Percentiles rank a stretch among this genome's conserved stretches.
phyloP scores from a whole-genome alignment of 164 flowering plant species.

The Dillenia turbinata region DNA sequence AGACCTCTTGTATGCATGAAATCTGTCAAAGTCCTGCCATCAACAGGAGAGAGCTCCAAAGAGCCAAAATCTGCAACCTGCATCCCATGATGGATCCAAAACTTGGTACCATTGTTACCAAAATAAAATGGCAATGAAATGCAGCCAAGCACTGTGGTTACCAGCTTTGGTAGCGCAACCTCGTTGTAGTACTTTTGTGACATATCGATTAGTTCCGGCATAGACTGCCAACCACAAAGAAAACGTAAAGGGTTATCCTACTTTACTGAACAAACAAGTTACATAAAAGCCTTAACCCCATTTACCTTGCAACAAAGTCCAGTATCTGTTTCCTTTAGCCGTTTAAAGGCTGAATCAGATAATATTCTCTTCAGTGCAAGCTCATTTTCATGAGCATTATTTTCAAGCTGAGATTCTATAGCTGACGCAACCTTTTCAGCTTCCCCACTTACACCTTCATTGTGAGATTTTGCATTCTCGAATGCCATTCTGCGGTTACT shows the following conservation, averaged over 20 bases:
- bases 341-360: conserved; percentile 70
- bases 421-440: conserved; percentile 33
- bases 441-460: conserved; percentile 27
- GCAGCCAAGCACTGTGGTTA: conserved; percentile 21
- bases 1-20: conserved; percentile 99
- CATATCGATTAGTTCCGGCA: conserved; percentile 68
- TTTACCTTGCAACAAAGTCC: conserved; percentile 89
- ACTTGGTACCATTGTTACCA: neutral
- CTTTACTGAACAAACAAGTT: conserved; percentile 1
- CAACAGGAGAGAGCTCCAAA: conserved; percentile 97
- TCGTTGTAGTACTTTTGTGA: conserved; percentile 89
- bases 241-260: conserved; percentile 22
- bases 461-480: conserved; percentile 29
- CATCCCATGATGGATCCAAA: conserved; percentile 3
- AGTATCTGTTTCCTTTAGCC: conserved; percentile 84
- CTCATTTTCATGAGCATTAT: conserved; percentile 46
- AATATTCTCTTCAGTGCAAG: conserved; percentile 47
- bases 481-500: conserved; percentile 22
- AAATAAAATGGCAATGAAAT: too few relatives aligned
- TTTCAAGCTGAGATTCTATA: conserved; percentile 34
- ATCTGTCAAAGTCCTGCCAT: conserved; percentile 96
- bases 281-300: conserved; percentile 1
- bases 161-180: conserved; percentile 95
- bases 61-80: conserved; percentile 99
- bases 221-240: conserved; percentile 72